Conservation (phyloP, 1,284 basidiomycete genomes). For the Ceratobasidium sp. region DNA sequence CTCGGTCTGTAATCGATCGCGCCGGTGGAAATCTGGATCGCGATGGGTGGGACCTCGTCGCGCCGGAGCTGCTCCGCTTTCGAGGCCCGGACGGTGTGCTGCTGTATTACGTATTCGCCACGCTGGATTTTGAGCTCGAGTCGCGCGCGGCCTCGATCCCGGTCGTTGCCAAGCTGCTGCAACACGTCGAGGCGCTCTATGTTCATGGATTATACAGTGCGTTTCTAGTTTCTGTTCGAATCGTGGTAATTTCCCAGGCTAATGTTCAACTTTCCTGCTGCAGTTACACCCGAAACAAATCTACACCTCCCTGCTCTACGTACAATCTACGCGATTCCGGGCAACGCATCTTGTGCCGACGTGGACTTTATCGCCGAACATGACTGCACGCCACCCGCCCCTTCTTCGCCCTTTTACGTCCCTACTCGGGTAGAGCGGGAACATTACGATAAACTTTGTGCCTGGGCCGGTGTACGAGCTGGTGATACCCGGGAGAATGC, state of each 20-base stretch:
- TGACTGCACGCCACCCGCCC: constrained; percentile 35
- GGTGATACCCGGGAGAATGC: background rate
- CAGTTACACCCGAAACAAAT: constrained; percentile 35
- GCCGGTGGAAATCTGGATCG: constrained; percentile 13
- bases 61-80: constrained; percentile 33
- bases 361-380: constrained; percentile 38
- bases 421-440: constrained; percentile 26
- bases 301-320: constrained; percentile 29
- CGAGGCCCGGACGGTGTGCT: background rate
- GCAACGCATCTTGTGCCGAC: constrained; percentile 40
- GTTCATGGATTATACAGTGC: constrained; percentile 39
- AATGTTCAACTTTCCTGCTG: background rate
- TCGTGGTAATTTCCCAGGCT: background rate
- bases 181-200: constrained; percentile 39
- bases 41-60: constrained; percentile 26
- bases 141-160: constrained; percentile 5
- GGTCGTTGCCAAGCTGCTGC: constrained; percentile 6
- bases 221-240: background rate
- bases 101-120: constrained; percentile 38
- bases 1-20: constrained; percentile 21
- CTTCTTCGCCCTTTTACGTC: constrained; percentile 30
- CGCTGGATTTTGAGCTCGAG: constrained; percentile 38
- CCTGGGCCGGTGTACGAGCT: constrained; percentile 26
- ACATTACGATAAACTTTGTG: constrained; percentile 30
- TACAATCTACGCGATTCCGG: constrained; percentile 34